Percentiles rank a stretch among this genome's conserved stretches.
Evolutionary conservation across 2,329 filamentous ascomycete species (phyloP).

Genomic region (Aspergillaceae sp.): DNA sequence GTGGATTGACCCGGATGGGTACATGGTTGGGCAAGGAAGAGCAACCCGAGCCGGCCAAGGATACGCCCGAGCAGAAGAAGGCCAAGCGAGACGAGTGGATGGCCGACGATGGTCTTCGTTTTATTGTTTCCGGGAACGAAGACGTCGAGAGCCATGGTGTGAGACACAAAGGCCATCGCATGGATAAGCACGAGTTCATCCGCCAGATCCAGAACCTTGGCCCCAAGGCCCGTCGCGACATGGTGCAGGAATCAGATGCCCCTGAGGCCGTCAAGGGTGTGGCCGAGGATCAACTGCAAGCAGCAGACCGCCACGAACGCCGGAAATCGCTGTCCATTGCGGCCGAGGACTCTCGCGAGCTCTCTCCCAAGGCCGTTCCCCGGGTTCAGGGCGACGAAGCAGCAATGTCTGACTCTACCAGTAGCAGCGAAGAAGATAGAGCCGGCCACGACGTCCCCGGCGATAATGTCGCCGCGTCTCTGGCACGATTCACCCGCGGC

Average conservation of each 20-base stretch:
- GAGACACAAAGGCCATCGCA: slow-evolving; percentile 45
- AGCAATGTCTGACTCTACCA: slow-evolving; percentile 12
- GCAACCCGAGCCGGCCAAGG: slow-evolving; percentile 21
- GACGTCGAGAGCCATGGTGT: slow-evolving; percentile 28
- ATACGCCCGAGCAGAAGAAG: slow-evolving; percentile 18
- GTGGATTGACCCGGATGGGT: slow-evolving; percentile 51
- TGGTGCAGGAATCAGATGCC: slow-evolving; percentile 35
- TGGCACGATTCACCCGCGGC: slow-evolving; percentile 28
- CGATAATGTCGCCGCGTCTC: slow-evolving; percentile 29
- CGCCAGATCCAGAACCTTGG: slow-evolving; percentile 53
- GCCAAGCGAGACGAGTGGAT: slow-evolving; percentile 24
- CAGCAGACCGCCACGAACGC: slow-evolving; percentile 18
- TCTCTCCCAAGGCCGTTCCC: background rate
- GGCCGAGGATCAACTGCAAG: slow-evolving; percentile 23
- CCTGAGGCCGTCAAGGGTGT: slow-evolving; percentile 32
- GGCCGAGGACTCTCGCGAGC: slow-evolving; percentile 8
- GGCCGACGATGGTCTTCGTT: slow-evolving; percentile 48
- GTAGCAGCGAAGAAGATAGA: slow-evolving; percentile 2
- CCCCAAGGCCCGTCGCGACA: slow-evolving; percentile 47
- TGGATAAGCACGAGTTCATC: slow-evolving; percentile 59
- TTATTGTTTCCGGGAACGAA: slow-evolving; percentile 47
- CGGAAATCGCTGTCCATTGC: slow-evolving; percentile 14
- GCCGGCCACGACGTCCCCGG: slow-evolving; percentile 19
- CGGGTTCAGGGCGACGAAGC: slow-evolving; percentile 8
- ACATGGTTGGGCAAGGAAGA: slow-evolving; percentile 45